These are phyloP conservation scores for Coemansia sp. DNA, from an alignment of 192 early-diverging fungal species.

Conservation along the genomic window DNA sequence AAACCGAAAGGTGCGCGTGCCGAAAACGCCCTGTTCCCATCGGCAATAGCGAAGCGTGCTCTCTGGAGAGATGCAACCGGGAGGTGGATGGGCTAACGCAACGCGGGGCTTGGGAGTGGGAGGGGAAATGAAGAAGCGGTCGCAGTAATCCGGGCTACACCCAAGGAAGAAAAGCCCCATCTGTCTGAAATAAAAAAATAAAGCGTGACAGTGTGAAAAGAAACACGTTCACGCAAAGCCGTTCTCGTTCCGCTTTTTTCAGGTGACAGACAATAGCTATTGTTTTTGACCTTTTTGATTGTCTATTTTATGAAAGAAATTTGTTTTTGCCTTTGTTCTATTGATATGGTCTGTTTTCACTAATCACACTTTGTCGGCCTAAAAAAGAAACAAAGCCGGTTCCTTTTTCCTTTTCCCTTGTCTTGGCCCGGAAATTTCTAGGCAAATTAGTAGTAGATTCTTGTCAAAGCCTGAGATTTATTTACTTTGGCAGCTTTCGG, in stretches of 20 bases:
- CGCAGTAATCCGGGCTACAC: neutral
- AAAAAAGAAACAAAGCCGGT: slow-evolving; percentile 6
- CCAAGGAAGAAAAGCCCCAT: neutral
- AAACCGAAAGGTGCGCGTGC: neutral
- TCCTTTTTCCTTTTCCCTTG: neutral
- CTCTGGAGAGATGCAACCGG: neutral
- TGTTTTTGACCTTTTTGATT: slow-evolving; percentile 1
- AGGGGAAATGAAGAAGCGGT: neutral
- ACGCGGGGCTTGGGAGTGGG: neutral
- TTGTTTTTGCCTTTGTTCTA: slow-evolving; percentile 9
- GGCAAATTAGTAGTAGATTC: neutral
- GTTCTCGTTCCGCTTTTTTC: neutral
- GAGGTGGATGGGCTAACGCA: neutral
- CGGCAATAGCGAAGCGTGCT: neutral
- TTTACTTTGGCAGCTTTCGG: slow-evolving; percentile 11
- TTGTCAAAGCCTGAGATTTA: neutral
- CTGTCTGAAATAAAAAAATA: too few species aligned
- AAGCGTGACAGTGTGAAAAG: neutral
- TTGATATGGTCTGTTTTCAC: neutral
- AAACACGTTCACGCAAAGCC: neutral
- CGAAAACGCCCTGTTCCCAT: neutral
- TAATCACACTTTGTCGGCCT: neutral
- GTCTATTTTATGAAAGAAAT: slow-evolving; percentile 8
- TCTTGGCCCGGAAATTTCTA: neutral
- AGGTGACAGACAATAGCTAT: slow-evolving; percentile 7